phyloP scores from a whole-genome alignment of 1,284 basidiomycete species.

The Amylostereum areolatum region DNA sequence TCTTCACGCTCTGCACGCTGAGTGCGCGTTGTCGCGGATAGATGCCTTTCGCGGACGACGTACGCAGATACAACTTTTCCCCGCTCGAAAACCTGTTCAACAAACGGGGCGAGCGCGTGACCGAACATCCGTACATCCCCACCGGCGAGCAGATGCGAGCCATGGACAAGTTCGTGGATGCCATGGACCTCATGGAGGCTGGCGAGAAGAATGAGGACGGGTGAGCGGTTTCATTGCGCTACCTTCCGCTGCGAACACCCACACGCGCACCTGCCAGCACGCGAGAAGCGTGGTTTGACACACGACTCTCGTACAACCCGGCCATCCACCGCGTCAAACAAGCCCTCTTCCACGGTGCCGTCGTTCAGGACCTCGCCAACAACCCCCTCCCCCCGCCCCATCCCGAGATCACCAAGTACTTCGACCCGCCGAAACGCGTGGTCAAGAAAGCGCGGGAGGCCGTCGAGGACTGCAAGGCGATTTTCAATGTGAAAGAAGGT shows the following conservation, averaged over 20 bases:
- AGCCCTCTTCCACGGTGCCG: conserved; percentile 83
- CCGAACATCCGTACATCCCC: conserved; percentile 78
- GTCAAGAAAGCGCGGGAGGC: conserved; percentile 52
- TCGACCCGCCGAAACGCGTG: conserved; percentile 69
- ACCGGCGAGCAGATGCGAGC: conserved; percentile 70
- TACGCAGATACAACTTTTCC: conserved; percentile 82
- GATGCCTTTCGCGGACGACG: conserved; percentile 95
- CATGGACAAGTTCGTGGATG: conserved; percentile 85
- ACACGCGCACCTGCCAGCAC: conserved; percentile 32
- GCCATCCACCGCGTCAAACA: conserved; percentile 89
- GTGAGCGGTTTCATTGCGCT: conserved; percentile 26
- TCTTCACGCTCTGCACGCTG: neutral
- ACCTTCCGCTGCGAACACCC: neutral
- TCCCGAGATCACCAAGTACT: conserved; percentile 77
- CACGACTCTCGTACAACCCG: conserved; percentile 79
- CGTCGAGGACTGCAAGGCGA: conserved; percentile 55
- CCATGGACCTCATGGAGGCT: conserved; percentile 79
- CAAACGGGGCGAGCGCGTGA: conserved; percentile 70
- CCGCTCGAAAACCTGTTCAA: conserved; percentile 74
- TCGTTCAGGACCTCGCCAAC: conserved; percentile 65
- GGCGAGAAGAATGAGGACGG: conserved; percentile 69
- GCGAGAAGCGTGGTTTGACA: conserved; percentile 71
- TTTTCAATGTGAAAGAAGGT: conserved; percentile 75
- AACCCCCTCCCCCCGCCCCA: conserved; percentile 83
- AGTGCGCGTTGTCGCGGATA: conserved; percentile 24